A percentile compares a stretch with the other conserved stretches of the same genome.
These are phyloP conservation scores for Diaporthe sp. DNA, from an alignment of 2,329 filamentous ascomycete species.

Conservation along the genomic window DNA sequence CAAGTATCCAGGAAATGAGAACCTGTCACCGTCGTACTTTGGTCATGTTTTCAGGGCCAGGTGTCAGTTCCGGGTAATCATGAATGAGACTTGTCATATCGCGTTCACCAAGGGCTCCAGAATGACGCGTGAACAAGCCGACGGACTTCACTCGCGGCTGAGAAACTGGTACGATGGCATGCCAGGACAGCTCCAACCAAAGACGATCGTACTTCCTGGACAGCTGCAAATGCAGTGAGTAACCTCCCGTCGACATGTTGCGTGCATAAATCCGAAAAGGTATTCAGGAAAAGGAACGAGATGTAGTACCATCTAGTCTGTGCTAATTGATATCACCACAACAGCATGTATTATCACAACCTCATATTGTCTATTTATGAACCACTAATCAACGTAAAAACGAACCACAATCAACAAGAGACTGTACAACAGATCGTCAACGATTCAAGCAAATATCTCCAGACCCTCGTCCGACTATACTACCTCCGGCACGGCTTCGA, in stretches of 20 bases:
- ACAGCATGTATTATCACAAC: constrained; percentile 8
- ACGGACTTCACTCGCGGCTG: neutral
- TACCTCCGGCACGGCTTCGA: constrained; percentile 51
- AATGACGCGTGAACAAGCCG: neutral
- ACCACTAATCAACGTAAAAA: constrained; percentile 39
- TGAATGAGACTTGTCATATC: neutral
- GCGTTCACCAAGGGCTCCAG: neutral
- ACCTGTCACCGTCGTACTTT: neutral
- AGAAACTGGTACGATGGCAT: neutral
- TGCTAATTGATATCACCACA: neutral
- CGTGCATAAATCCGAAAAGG: neutral
- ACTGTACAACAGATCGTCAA: constrained; percentile 41
- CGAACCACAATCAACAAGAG: neutral
- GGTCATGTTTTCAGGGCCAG: neutral
- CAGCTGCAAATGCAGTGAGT: neutral
- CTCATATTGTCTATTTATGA: constrained; percentile 40
- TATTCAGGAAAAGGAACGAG: too few species aligned
- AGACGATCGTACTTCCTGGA: neutral
- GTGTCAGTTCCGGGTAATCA: neutral
- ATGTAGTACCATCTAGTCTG: neutral
- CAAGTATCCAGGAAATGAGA: neutral
- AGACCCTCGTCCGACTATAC: constrained; percentile 47
- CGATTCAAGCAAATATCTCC: constrained; percentile 41
- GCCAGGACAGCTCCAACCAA: neutral
- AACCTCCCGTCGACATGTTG: neutral